These are phyloP conservation scores for Aspergillus leporis DNA, from an alignment of 495 filamentous ascomycete species.

Conservation along the genomic window DNA sequence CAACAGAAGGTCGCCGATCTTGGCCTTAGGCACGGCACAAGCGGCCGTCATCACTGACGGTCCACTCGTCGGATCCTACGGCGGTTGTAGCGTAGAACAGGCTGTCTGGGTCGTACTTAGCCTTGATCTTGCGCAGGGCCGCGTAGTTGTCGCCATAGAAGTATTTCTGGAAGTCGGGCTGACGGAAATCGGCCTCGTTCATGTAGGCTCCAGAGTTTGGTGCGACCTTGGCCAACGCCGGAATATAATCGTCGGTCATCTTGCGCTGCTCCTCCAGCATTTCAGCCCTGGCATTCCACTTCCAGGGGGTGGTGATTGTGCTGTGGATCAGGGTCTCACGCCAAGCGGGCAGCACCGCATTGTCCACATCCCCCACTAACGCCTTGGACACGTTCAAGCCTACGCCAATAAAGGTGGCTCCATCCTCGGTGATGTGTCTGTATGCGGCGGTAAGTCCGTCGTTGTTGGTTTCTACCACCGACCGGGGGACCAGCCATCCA, in stretches of 20 bases:
- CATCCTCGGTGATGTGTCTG: constrained; percentile 40
- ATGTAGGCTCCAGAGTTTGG: constrained; percentile 40
- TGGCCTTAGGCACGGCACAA: constrained; percentile 30
- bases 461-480: constrained; percentile 50
- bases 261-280: constrained; percentile 38
- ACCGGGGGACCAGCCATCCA: constrained; percentile 56
- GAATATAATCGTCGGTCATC: constrained; percentile 43
- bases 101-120: constrained; percentile 54
- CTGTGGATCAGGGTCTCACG: constrained; percentile 51
- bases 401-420: constrained; percentile 47
- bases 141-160: constrained; percentile 55
- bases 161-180: constrained; percentile 50
- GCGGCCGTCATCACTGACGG: constrained; percentile 29
- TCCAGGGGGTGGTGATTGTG: constrained; percentile 40
- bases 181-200: constrained; percentile 49
- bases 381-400: constrained; percentile 39
- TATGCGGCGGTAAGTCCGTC: constrained; percentile 41
- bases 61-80: constrained; percentile 64
- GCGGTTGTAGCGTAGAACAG: constrained; percentile 60
- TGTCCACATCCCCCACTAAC: constrained; percentile 48
- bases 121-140: constrained; percentile 40
- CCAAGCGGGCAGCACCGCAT: constrained; percentile 60
- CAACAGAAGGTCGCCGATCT: neutral
- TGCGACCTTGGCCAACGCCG: constrained; percentile 40
- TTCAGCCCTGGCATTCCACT: constrained; percentile 36